Conservation (phyloP, 768 basidiomycete genomes). For the Postia placenta region DNA sequence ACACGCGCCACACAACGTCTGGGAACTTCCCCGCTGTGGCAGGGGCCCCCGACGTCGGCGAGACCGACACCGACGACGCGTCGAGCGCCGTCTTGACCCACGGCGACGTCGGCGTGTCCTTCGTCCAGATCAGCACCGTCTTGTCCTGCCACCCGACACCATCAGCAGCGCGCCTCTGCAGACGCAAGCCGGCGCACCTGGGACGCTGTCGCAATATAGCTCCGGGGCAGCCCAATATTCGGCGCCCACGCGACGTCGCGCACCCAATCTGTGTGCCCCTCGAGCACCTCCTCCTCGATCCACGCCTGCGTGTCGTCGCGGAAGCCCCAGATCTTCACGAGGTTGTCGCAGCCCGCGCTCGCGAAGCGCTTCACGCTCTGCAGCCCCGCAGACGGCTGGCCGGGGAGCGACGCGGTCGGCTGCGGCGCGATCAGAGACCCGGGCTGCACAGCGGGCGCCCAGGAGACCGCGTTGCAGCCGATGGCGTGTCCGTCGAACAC, state of each 20-base stretch:
- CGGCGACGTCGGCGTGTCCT: slow-evolving; percentile 62
- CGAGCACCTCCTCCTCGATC: slow-evolving; percentile 85
- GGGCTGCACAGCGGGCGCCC: slow-evolving; percentile 89
- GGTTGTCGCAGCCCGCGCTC: slow-evolving; percentile 92
- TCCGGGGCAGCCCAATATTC: slow-evolving; percentile 89
- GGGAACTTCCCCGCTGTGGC: slow-evolving; percentile 71
- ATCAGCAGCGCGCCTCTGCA: neutral
- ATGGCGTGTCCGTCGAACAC: slow-evolving; percentile 95
- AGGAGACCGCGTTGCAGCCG: slow-evolving; percentile 95
- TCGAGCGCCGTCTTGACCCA: slow-evolving; percentile 84
- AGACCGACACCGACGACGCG: slow-evolving; percentile 46
- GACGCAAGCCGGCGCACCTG: slow-evolving; percentile 42
- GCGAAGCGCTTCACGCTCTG: slow-evolving; percentile 83
- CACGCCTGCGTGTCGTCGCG: slow-evolving; percentile 84
- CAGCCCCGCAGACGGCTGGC: slow-evolving; percentile 32
- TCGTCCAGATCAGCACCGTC: slow-evolving; percentile 89
- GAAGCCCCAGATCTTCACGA: slow-evolving; percentile 92
- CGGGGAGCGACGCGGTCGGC: slow-evolving; percentile 40
- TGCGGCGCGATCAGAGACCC: slow-evolving; percentile 78
- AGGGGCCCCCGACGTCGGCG: slow-evolving; percentile 36
- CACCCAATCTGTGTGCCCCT: slow-evolving; percentile 96
- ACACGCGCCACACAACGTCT: slow-evolving; percentile 98
- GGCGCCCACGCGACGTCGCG: slow-evolving; percentile 99
- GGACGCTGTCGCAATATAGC: slow-evolving; percentile 93
- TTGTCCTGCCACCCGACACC: slow-evolving; percentile 45